Base-by-base conservation (phyloP, 192 early-diverging fungal genomes). In the Coemansia sp. region DNA sequence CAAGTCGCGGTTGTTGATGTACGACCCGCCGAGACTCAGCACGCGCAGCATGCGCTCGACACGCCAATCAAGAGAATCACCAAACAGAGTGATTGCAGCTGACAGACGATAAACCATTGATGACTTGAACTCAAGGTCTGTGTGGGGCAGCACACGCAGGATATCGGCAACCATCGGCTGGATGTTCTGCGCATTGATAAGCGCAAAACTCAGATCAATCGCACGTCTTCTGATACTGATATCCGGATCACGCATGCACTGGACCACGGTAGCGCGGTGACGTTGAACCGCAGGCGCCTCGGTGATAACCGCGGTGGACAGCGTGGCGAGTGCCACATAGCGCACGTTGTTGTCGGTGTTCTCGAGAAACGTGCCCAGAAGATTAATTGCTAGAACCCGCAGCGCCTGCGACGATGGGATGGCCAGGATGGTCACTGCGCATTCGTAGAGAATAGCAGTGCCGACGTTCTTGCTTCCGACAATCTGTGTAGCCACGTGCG, bases 271-370 rank as follows among this genome's bases (percentile, higher is more conserved):
- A 61, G 93, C 89, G 31, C 97, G 91, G 69, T 99, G 97, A 45
- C 97, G 91, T 81, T 99, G 97, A 25, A 99, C 91, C 5, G 96
- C 93, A 22, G 94, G 90, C 8, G 91, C 88, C 71, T 99, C 96
- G 52, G 93, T 87, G 56, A 89, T 88, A 6, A 92, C 87, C 1
- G 95, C 95, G 33, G 92, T 91, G 56, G 94, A 93, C 38, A 99
- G 84, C 7, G 97, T 98, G n/a, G 93, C 93, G 64, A 99, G 76
- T n/a, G 97, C 97, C 11, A 98, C 96, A 69, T 96, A 96, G 87
- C 94, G 87, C 66, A 97, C 97, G 74, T 99, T 99, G 84, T 97
- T 97, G 75, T 99, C 97, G 40, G 90, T 76, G 82, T 98, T 94
- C 38, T 88, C 89, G 73, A 99, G 76, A 73, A 99, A 98, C 54